phyloP scores from a whole-genome alignment of 2,329 filamentous ascomycete genomes.

The Periconia macrospinosa region DNA sequence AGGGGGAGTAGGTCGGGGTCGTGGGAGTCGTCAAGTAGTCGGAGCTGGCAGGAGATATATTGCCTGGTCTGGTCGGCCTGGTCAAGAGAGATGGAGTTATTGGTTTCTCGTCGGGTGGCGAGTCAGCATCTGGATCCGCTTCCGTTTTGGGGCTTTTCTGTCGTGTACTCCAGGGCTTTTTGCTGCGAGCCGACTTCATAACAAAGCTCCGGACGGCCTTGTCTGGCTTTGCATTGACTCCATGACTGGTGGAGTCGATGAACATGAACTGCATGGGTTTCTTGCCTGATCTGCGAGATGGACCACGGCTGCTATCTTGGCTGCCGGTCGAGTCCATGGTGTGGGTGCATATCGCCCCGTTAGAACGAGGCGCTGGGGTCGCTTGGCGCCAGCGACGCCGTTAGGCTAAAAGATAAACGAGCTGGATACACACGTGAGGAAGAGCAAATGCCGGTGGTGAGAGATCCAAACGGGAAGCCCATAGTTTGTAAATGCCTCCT shows the following conservation, averaged over 20 bases:
- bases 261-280: conserved; percentile 35
- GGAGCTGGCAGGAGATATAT: conserved; percentile 1
- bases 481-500: conserved; percentile 4
- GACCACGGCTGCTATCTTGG: conserved; percentile 4
- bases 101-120: conserved; percentile 1
- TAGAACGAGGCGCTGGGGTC: conserved; percentile 1
- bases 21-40: conserved; percentile 5
- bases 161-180: conserved; percentile 36
- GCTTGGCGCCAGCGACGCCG: conserved; percentile 6
- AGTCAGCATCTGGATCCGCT: conserved; percentile 1
- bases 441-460: background rate
- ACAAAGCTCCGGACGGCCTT: conserved; percentile 39
- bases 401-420: conserved; percentile 2
- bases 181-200: conserved; percentile 37
- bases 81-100: background rate
- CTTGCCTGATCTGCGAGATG: conserved; percentile 12
- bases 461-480: conserved; percentile 14
- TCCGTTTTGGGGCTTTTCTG: conserved; percentile 24
- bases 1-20: conserved; percentile 4
- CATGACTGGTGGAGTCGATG: conserved; percentile 35
- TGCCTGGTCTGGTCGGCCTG: conserved; percentile 2
- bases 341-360: conserved; percentile 10
- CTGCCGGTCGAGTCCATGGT: conserved; percentile 8
- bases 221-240: conserved; percentile 33
- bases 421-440: background rate